These are phyloP conservation scores for Oryza brachyantha DNA, from an alignment of 176 grass and related monocot genomes.

Conservation along the genomic window DNA sequence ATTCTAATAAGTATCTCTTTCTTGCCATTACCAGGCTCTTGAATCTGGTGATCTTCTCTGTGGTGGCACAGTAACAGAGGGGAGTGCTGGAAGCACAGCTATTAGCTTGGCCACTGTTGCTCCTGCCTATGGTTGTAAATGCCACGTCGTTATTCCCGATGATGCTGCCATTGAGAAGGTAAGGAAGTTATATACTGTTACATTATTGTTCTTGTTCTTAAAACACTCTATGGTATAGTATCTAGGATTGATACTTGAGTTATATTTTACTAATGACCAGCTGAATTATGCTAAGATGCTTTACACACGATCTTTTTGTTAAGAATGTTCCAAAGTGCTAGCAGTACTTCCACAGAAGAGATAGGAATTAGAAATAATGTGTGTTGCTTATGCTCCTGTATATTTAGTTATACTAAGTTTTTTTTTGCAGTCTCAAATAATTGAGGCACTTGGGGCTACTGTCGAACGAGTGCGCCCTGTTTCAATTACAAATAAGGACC, in stretches of 20 bases:
- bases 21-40: conserved; percentile 50
- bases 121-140: conserved; percentile 79
- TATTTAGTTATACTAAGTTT: not conserved
- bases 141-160: conserved; percentile 91
- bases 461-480: conserved; percentile 89
- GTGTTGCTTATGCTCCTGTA: conserved; percentile 16
- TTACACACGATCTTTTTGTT: conserved; percentile 23
- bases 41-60: conserved; percentile 61
- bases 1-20: conserved; percentile 1
- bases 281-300: conserved; percentile 15
- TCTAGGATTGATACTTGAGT: not conserved
- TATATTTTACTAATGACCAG: conserved; percentile 3
- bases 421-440: conserved; percentile 84
- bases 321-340: not conserved
- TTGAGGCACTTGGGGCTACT: conserved; percentile 85
- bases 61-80: conserved; percentile 82
- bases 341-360: not conserved
- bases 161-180: conserved; percentile 98
- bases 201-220: conserved; percentile 11
- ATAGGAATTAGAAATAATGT: not conserved
- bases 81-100: conserved; percentile 95
- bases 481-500: conserved; percentile 85
- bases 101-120: conserved; percentile 94
- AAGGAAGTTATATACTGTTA: not conserved
- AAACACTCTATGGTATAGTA: not conserved